Evolutionary conservation across 2,329 filamentous ascomycete genomes (phyloP), one percentile per base, ranked within the genome.

Genomic region (Claviceps sp.): DNA sequence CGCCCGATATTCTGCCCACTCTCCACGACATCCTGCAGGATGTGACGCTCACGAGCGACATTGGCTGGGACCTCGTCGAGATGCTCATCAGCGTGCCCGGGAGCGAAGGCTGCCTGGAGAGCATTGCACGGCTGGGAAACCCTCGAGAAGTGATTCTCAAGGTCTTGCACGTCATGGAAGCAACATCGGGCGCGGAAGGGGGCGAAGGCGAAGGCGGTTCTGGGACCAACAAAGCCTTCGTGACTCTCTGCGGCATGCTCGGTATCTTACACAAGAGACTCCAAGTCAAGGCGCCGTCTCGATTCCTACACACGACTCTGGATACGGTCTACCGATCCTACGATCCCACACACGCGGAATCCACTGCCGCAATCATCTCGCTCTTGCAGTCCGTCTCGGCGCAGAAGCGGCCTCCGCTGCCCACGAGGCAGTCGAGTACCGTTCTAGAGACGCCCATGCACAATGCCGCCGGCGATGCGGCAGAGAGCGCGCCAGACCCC

Each of bases 31-130:
- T 86, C 38, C 72, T 88, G 18, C 79, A 85, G 64, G 81, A 87
- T 72, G 72, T 74, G 9, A 73, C 78, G 53, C 71, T 90, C 52
- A 87, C 85, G 2, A 78, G 78, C 55, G 84, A 88, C 52, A 89
- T 91, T 60, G 87, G 87, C 48, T 93, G 87, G 87, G 87, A 93
- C 64, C 70, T 91, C 50, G 83, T 93, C 22, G 83, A 86, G 62
- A 79, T 88, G 61, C 76, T 93, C 4, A 73, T 89, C 24, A 74
- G 79, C 38, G 69, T 88, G 5, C 74, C 85, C 1, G 80, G 76
- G 13, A 84, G 82, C n/a, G 81, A 85, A 58, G 67, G 74, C 47
- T 89, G 86, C 62, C 72, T 91, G 16, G 78, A 84, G 62, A 85
- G 83, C 34, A 82, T 91, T 50, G 86, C 86, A 37, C 78, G 82